phyloP scores from a whole-genome alignment of 306 rosid genomes.

The Trifolium subterraneum region DNA sequence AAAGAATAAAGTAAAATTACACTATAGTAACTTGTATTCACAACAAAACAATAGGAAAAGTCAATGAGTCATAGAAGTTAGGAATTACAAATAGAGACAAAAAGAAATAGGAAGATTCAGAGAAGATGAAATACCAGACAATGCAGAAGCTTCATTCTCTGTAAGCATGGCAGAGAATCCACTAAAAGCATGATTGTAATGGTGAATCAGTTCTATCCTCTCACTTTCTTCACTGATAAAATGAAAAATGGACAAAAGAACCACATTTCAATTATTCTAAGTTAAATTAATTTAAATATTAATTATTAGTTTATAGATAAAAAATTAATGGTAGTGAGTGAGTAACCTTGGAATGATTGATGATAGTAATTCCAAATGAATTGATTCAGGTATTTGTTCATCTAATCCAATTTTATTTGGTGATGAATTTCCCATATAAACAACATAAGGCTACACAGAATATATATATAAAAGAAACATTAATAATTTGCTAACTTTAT shows the following conservation, averaged over 20 bases:
- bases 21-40: background rate
- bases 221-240: slow-evolving; percentile 66
- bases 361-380: slow-evolving; percentile 65
- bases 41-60: background rate
- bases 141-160: slow-evolving; percentile 73
- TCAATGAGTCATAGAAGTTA: slow-evolving; percentile 19
- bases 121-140: slow-evolving; percentile 63
- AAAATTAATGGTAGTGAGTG: background rate
- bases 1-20: too few species aligned
- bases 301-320: slow-evolving; percentile 4
- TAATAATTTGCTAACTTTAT: background rate
- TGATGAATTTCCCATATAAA: slow-evolving; percentile 84
- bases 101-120: background rate
- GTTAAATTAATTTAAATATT: slow-evolving; percentile 5
- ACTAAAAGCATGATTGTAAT: slow-evolving; percentile 74
- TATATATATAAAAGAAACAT: background rate
- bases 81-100: slow-evolving; percentile 16
- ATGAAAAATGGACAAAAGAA: background rate
- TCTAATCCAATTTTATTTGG: slow-evolving; percentile 50
- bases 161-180: slow-evolving; percentile 97
- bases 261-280: background rate
- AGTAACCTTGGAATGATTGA: slow-evolving; percentile 60
- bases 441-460: slow-evolving; percentile 71
- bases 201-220: slow-evolving; percentile 63
- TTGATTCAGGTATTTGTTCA: slow-evolving; percentile 51